phyloP scores from a whole-genome alignment of 371 early-diverging fungal genomes.

The Mucor circinelloides region DNA sequence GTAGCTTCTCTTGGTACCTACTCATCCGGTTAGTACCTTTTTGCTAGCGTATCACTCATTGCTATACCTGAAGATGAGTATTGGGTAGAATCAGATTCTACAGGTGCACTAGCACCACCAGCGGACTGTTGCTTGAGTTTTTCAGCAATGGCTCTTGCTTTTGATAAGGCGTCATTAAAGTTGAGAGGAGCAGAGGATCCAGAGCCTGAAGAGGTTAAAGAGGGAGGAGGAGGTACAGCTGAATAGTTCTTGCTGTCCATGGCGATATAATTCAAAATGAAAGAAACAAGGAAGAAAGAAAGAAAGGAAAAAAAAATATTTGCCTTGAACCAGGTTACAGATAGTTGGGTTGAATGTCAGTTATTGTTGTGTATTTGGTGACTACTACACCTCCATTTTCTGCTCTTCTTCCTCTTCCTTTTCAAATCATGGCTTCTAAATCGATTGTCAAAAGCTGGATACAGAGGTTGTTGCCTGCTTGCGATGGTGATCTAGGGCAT shows the following conservation, averaged over 20 bases:
- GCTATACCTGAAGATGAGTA: conserved; percentile 6
- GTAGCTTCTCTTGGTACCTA: conserved; percentile 43
- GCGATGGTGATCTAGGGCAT: conserved; percentile 28
- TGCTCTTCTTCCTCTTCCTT: background rate
- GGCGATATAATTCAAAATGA: background rate
- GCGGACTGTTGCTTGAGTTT: conserved; percentile 59
- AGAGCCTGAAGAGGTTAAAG: conserved; percentile 26
- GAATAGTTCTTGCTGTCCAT: conserved; percentile 40
- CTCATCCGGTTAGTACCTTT: background rate
- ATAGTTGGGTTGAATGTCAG: background rate
- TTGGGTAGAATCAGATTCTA: background rate
- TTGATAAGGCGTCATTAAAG: conserved; percentile 74
- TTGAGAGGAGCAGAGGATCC: conserved; percentile 44
- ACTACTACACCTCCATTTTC: background rate
- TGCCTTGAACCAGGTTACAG: background rate
- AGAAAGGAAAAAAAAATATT: background rate
- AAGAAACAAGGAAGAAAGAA: background rate
- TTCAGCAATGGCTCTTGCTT: conserved; percentile 86
- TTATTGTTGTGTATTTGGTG: background rate
- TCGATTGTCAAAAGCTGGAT: conserved; percentile 14
- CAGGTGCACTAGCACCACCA: conserved; percentile 9
- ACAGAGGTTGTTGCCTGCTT: conserved; percentile 28
- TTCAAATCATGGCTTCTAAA: background rate
- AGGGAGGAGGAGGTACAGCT: conserved; percentile 48
- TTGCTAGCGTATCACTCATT: background rate